A percentile compares a stretch with the other conserved stretches of the same genome.
Evolutionary conservation across 1,139 yeast species (phyloP).

Genomic region (Yamadazyma blattariae): DNA sequence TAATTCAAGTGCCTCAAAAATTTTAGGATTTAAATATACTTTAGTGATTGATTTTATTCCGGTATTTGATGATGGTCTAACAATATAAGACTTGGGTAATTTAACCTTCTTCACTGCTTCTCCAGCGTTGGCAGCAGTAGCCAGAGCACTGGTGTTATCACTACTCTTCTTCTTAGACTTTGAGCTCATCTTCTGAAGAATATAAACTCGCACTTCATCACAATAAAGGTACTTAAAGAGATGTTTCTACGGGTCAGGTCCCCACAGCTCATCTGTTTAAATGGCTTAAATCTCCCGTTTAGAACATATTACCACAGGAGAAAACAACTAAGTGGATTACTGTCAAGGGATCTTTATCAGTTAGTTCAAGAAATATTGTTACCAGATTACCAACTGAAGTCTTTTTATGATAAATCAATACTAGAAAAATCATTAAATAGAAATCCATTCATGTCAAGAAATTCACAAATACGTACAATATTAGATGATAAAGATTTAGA

Average conservation of each 20-base stretch:
- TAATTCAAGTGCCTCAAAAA: slow-evolving; percentile 53
- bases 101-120: slow-evolving; percentile 37
- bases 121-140: slow-evolving; percentile 17
- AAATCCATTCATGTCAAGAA: slow-evolving; percentile 2
- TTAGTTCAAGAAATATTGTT: neutral
- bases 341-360: slow-evolving; percentile 10
- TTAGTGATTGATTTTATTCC: slow-evolving; percentile 34
- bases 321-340: slow-evolving; percentile 1
- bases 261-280: neutral
- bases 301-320: too few species aligned
- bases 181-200: slow-evolving; percentile 8
- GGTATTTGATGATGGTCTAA: slow-evolving; percentile 46
- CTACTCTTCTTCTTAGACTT: slow-evolving; percentile 17
- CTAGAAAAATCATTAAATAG: slow-evolving; percentile 4
- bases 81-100: slow-evolving; percentile 49
- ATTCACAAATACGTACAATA: slow-evolving; percentile 3
- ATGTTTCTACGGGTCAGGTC: slow-evolving; percentile 1
- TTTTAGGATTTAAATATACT: slow-evolving; percentile 49
- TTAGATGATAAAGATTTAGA: slow-evolving; percentile 4
- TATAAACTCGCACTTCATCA: slow-evolving; percentile 4
- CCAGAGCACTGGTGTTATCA: slow-evolving; percentile 17
- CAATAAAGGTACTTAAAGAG: neutral
- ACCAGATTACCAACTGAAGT: slow-evolving; percentile 2
- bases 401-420: slow-evolving; percentile 8
- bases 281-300: too few species aligned